Evolutionary conservation across 2,329 filamentous ascomycete genomes (phyloP), one percentile per base, ranked within the genome.

Genomic region (Cadophora sp.): DNA sequence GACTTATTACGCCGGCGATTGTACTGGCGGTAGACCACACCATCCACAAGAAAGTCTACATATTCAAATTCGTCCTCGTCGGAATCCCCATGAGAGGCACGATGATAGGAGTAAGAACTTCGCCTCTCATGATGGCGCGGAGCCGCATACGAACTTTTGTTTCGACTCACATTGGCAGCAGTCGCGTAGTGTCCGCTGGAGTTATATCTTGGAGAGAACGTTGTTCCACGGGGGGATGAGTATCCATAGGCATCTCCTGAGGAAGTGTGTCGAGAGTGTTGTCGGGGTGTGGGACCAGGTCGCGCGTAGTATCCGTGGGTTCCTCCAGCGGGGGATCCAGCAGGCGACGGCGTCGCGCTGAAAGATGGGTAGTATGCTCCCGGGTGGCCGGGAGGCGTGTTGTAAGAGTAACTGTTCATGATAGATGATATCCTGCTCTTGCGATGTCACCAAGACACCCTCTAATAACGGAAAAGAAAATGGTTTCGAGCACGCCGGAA

Each of bases 91-190:
- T 75, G 70, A 74, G 75, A 75, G 76, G 75, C 69, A 74, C 76
- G 76, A 62, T 62, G 59, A 75, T 77, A 71, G 71, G 76, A 76
- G 71, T 72, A 72, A 72, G 75, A 77, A 74, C 73, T 70, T 62
- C 73, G 73, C 70, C 73, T 71, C 71, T 72, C 73, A 51, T 60
- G 72, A 70, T 70, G 65, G 66, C 72, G 74, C 63, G 73, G 71
- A 68, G 70, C 68, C 66, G 76, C 71, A 73, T 73, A 75, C 72
- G 74, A 75, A 76, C 71, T 74, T 74, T 76, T 64, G 66, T 76
- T 77, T 75, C 75, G 74, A 77, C 76, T 77, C 76, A 78, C 76
- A 77, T 78, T 77, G 72, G 77, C 75, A 74, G 75, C 74, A 72
- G 77, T 78, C 66, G 76, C 74, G 70, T 78, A 78, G 65, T 76